Evolutionary conservation across 176 grass and related monocot genomes (phyloP).

Genomic region (Oryza brachyantha): DNA sequence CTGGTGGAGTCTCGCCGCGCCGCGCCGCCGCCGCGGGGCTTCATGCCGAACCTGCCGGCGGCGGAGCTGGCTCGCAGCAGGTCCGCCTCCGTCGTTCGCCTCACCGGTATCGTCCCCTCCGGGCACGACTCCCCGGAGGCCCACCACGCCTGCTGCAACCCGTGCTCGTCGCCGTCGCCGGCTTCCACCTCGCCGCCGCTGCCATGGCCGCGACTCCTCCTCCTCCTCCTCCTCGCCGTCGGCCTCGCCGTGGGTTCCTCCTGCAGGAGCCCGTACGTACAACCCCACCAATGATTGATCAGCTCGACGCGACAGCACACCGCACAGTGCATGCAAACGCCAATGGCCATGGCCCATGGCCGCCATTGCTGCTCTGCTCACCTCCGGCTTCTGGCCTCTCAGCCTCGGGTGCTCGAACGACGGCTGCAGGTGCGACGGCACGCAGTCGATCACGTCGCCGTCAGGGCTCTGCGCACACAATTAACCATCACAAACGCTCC

Average conservation of each 20-base stretch:
- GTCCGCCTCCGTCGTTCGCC: slow-evolving; percentile 55
- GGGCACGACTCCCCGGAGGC: slow-evolving; percentile 60
- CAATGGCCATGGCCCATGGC: no score
- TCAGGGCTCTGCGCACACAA: slow-evolving; percentile 57
- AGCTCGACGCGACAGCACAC: background rate
- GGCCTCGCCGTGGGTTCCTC: slow-evolving; percentile 33
- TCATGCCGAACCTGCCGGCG: slow-evolving; percentile 60
- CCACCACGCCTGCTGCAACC: slow-evolving; percentile 56
- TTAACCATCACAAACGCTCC: background rate
- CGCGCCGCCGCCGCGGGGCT: slow-evolving; percentile 23
- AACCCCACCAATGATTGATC: background rate
- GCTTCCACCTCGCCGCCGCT: background rate
- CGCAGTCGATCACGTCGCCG: slow-evolving; percentile 85
- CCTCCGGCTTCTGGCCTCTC: slow-evolving; percentile 65
- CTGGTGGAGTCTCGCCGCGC: slow-evolving; percentile 60
- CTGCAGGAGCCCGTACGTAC: slow-evolving; percentile 21
- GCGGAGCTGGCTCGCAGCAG: slow-evolving; percentile 54
- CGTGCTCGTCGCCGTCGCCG: background rate
- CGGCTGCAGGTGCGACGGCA: slow-evolving; percentile 71
- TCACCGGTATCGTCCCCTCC: slow-evolving; percentile 56
- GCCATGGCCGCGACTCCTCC: background rate
- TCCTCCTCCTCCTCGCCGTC: background rate
- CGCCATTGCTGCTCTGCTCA: background rate
- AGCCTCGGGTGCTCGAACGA: slow-evolving; percentile 72
- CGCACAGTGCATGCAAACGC: background rate